Base-by-base conservation (phyloP, 139 green algal species). In the Pycnococcus provasolii region DNA sequence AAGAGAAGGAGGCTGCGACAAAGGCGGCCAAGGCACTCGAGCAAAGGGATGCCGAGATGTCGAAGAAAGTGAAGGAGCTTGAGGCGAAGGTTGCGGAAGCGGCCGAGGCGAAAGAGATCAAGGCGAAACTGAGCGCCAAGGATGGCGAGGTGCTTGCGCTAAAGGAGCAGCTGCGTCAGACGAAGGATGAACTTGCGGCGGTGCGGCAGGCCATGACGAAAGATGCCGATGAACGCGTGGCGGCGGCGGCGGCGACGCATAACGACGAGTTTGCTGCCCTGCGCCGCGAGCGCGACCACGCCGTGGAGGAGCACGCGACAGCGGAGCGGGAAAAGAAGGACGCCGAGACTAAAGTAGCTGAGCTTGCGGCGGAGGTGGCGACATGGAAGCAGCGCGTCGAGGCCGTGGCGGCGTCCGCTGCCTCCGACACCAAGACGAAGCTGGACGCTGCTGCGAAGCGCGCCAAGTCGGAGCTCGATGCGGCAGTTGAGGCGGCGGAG, bases 41-140 rank as follows among this genome's bases (percentile, higher is more conserved):
- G 45, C 62, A 51, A 47, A 64, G 47, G 15, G 58, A 13, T 4
- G 58, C 45, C 37, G 58, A 60, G 53, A n/a, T 26, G 7, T 15
- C 8, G 42, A 47, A 54, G 43, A 42, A 53, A 9, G 37, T 55
- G 7, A 67, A 45, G 8, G 11, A 9, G 60, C 60, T 67, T 7
- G 60, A 67, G 42, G 41, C 40, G 9, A n/a, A 45, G 42, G 45
- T 64, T 9, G 40, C 37, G 58, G 58, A 64, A 40, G 58, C 58
- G n/a, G 58, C 58, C 9, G 58, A 64, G n/a, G 58, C 58, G 26
- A 60, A 60, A 37, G 53, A 60, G 8, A n/a, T 26, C 6, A 60
- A 60, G 8, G 53, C 7, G 6, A n/a, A 15, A 5, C 15, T 60
- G 26, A 26, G 26, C 53, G 53, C 53, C 5, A 60, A 15, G 13